Evolutionary conservation across 805 yeast genomes (phyloP).

Genomic region (Ogataea minuta): DNA sequence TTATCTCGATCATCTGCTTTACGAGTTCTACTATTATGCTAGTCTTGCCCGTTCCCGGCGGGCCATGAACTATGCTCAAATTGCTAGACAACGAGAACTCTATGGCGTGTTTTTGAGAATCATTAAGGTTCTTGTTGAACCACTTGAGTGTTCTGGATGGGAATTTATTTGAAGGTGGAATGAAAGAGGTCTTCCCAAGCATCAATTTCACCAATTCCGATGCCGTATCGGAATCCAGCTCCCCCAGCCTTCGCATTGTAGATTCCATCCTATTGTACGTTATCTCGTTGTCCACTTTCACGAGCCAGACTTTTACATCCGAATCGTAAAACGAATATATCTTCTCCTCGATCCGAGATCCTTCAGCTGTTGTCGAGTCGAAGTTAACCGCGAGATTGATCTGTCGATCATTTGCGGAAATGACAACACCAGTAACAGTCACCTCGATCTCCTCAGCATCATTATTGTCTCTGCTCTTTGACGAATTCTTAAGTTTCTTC

Average conservation of each 20-base stretch:
- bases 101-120: constrained; percentile 74
- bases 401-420: constrained; percentile 44
- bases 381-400: constrained; percentile 64
- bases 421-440: constrained; percentile 62
- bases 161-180: constrained; percentile 24
- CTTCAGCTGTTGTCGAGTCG: constrained; percentile 27
- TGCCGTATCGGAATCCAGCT: constrained; percentile 36
- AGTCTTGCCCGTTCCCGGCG: constrained; percentile 85
- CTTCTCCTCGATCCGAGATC: constrained; percentile 45
- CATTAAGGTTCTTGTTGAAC: constrained; percentile 50
- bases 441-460: constrained; percentile 25
- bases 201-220: constrained; percentile 44
- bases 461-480: constrained; percentile 29
- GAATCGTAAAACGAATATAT: constrained; percentile 44
- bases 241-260: constrained; percentile 64
- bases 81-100: constrained; percentile 59
- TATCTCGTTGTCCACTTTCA: constrained; percentile 62
- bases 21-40: constrained; percentile 80
- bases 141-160: constrained; percentile 28
- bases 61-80: constrained; percentile 65
- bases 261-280: constrained; percentile 79
- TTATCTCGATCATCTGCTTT: constrained; percentile 55
- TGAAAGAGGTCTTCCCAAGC: constrained; percentile 43
- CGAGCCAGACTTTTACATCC: constrained; percentile 60
- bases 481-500: constrained; percentile 29